Evolutionary conservation across 305 asterid genomes (phyloP), one percentile per base, ranked within the genome.

Genomic region (Coffea humblotiana): DNA sequence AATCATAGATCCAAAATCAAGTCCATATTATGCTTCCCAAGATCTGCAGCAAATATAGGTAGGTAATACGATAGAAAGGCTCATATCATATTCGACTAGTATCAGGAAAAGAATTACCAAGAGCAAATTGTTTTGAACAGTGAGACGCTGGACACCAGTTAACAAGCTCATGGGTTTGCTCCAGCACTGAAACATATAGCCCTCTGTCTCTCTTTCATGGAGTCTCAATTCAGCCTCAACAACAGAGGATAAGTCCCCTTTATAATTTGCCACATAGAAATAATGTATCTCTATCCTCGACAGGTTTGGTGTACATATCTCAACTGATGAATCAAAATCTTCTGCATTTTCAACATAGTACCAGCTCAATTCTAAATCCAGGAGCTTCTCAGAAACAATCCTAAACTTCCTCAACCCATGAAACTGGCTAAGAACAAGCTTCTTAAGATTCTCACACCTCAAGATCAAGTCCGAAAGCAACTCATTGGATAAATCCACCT

Each of bases 231-330:
- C 52, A 6, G 45, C 52, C 1, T 35, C 48, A 23, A 14, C 18
- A 52, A 70, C 54, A 8, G 54, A 70, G 74, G 74, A 43, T n/a
- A 70, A 70, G 51, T 70, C 32, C 16, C 15, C 54, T 8, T n/a
- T n/a, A 40, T 37, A 70, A 43, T 43, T 70, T 49, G 10, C 52
- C n/a, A 47, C 52, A 37, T 43, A 43, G 43, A 70, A 70, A 49
- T 21, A 2, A 10, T 4, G 16, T 9, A 70, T n/a, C n/a, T 43
- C 8, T 37, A 70, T 70, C 52, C 3, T 43, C 14, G 74, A 69
- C 25, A 70, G 45, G 32, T 70, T 70, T 35, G 74, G 52, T 6
- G 74, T 23, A 70, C 51, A 21, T 70, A 70, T 70, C 74, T 70
- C 74, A 2, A 70, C 45, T 1, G 74, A 70, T 35, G 74, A 70